Conservation (phyloP, 257 asterid genomes). For the Solanum medicagineum region DNA sequence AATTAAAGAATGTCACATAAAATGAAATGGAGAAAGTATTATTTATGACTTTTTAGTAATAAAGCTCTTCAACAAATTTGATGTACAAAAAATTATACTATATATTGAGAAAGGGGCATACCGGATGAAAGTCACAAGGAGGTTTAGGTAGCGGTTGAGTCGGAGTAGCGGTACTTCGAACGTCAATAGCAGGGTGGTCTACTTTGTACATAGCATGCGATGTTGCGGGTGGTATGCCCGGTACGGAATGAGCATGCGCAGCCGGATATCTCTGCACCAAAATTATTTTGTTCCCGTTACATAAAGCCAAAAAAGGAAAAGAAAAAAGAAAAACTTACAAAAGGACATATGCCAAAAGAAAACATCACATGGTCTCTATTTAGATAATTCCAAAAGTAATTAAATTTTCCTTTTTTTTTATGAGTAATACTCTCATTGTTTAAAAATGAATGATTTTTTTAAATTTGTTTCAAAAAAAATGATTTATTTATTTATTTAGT, state of each 20-base stretch:
- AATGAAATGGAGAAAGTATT: no score
- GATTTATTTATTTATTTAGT: no score
- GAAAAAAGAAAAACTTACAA: background rate
- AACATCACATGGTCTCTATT: background rate
- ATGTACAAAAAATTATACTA: background rate
- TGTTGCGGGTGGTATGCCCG: conserved; percentile 24
- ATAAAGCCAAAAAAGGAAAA: background rate
- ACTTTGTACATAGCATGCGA: conserved; percentile 34
- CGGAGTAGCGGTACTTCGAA: conserved; percentile 15
- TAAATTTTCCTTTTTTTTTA: background rate
- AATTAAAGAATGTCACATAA: no score
- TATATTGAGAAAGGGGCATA: conserved; percentile 1
- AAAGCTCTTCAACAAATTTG: background rate
- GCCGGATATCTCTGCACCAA: conserved; percentile 37
- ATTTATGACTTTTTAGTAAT: background rate
- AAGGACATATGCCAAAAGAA: background rate
- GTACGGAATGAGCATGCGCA: conserved; percentile 18
- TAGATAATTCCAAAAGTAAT: background rate
- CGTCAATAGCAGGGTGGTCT: conserved; percentile 29
- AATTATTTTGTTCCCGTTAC: background rate
- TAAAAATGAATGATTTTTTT: no score
- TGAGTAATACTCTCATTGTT: no score
- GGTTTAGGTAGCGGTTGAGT: conserved; percentile 43
- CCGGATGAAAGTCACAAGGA: conserved; percentile 64
- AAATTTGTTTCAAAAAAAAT: no score